Base-by-base conservation (phyloP, 192 early-diverging fungal species). In the Mortierella alpina region DNA sequence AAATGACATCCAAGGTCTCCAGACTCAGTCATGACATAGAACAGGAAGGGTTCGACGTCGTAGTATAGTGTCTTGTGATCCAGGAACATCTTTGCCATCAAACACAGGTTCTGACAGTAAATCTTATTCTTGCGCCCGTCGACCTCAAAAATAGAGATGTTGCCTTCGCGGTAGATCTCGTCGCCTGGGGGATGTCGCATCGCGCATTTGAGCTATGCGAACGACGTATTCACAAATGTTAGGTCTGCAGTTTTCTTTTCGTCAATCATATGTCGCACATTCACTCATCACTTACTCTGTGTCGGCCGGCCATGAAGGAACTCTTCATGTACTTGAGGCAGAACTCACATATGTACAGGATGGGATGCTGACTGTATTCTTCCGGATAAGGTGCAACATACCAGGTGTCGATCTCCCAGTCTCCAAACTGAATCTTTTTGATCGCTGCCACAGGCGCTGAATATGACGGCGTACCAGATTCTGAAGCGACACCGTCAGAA, bases 261-360 rank as follows among this genome's bases (percentile, higher is more conserved):
- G 31, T 31, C 31, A 31, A 2, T 31, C 31, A 31, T 31, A 1
- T 31, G 1, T 31, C 31, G 31, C 31, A 31, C 31, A 31, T 31
- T 31, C 31, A 31, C 3, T 31, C 31, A 3, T 31, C 31, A 31
- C 31, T 68, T 83, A 89, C 82, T 83, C 93, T 90, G 60, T 99
- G 98, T 51, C 96, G 86, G 9, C 84, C 84, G 40, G 92, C 90
- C 44, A 92, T 90, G 82, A 90, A 99, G 44, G 87, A 84, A 74
- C 93, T 96, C 74, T 97, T 98, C 92, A 98, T 97, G 81, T 98
- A 98, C 83, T 98, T 98, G 74, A 99, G 85, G 74, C 98, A 99
- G 73, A 89, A 98, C 84, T 99, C 98, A 87, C 98, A 99, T 55
- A 99, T 88, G 75, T 95, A 97, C 51, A 99, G 73, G 7, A 86